Conservation (phyloP, 495 filamentous ascomycete genomes). For the Immersiella caudata region DNA sequence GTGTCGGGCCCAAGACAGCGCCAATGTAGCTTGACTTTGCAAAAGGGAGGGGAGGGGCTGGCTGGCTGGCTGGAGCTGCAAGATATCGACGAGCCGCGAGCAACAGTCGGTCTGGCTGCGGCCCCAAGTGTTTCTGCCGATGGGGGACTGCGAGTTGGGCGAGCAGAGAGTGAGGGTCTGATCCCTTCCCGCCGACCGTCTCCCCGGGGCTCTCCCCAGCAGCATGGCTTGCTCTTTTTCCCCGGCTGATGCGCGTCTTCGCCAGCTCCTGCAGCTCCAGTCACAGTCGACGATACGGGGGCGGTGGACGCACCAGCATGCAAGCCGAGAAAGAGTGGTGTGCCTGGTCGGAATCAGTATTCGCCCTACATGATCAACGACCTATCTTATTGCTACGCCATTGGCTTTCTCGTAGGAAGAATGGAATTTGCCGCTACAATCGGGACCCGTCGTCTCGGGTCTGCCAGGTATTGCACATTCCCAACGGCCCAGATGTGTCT, state of each 20-base stretch:
- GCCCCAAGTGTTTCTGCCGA: neutral
- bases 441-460: conserved; percentile 24
- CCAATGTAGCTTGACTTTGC: neutral
- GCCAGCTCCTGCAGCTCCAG: conserved; percentile 19
- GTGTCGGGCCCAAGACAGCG: neutral
- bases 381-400: conserved; percentile 29
- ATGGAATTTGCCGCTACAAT: conserved; percentile 22
- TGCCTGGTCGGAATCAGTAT: conserved; percentile 32
- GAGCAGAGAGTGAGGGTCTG: neutral
- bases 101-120: neutral
- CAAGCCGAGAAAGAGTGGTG: conserved; percentile 24
- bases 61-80: neutral
- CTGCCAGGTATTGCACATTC: neutral
- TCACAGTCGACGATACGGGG: conserved; percentile 1
- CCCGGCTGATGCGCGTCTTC: conserved; percentile 20
- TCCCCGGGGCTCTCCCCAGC: conserved; percentile 8
- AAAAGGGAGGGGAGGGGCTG: neutral
- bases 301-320: conserved; percentile 27
- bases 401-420: conserved; percentile 12
- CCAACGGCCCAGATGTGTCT: neutral
- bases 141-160: neutral
- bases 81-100: neutral
- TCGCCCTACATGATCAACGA: conserved; percentile 22
- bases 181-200: conserved; percentile 14
- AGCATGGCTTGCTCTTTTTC: conserved; percentile 10